phyloP scores from a whole-genome alignment of 305 asterid species.

The Plantago rigida region DNA sequence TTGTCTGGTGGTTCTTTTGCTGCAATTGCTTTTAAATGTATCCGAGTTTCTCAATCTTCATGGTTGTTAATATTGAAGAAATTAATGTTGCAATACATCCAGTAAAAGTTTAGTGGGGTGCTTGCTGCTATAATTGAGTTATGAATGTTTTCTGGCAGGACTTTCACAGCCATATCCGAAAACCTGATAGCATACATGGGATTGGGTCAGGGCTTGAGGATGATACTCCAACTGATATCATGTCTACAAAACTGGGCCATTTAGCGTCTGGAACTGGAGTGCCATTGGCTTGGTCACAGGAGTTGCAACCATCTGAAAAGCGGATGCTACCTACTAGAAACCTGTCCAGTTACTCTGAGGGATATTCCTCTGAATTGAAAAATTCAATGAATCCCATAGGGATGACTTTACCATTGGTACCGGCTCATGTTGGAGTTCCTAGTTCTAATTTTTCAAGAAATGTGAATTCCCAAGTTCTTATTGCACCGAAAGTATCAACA shows the following conservation, averaged over 20 bases:
- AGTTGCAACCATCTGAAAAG: constrained; percentile 38
- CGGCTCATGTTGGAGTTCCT: constrained; percentile 36
- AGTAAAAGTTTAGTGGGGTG: too few relatives aligned
- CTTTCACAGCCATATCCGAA: constrained; percentile 33
- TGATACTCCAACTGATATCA: constrained; percentile 56
- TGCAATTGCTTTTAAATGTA: too few relatives aligned
- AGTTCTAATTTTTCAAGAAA: constrained; percentile 33
- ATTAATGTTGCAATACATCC: too few relatives aligned
- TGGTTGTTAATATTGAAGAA: too few relatives aligned
- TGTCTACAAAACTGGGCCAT: constrained; percentile 33
- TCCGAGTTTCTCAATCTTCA: too few relatives aligned
- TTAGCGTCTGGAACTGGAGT: constrained; percentile 38
- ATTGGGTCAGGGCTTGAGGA: constrained; percentile 44
- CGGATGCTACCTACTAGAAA: constrained; percentile 34
- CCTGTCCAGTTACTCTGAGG: constrained; percentile 38
- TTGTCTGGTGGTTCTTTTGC: too few relatives aligned
- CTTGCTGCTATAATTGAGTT: background rate
- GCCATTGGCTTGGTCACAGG: constrained; percentile 46
- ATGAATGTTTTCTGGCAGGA: constrained; percentile 39
- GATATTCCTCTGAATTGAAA: constrained; percentile 40
- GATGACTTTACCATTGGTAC: constrained; percentile 36
- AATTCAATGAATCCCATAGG: constrained; percentile 31
- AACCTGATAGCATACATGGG: constrained; percentile 34
- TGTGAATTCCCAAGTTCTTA: constrained; percentile 33
- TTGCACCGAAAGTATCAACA: constrained; percentile 37